Base-by-base conservation (phyloP, 345 rosid genomes). In the Garcia nutans region DNA sequence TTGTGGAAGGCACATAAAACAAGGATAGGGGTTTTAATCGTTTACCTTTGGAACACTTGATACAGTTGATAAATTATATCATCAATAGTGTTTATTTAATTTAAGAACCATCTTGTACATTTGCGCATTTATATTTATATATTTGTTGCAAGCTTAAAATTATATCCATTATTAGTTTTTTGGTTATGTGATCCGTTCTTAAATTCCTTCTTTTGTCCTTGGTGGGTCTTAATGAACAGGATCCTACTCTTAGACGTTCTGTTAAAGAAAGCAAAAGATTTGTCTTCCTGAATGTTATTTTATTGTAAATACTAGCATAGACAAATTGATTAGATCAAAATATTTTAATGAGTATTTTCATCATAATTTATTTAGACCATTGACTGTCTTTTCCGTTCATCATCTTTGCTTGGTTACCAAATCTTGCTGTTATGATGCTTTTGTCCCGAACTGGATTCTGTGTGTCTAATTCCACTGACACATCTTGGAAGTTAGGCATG, bases 361-460 rank as follows among this genome's bases (percentile, higher is more conserved):
- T 17, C 37, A 12, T 13, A 9, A 17, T 65, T 54, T 24, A 33
- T 61, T 10, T 55, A 72, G 56, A 56, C 50, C 28, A 45, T 63
- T 76, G 67, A 62, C 71, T n/a, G n/a, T n/a, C n/a, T 37, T 58
- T 68, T 64, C 45, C 49, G 69, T 69, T 22, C 12, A 6, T 57
- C 11, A 41, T 15, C 49, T 9, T 37, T 72, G 68, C 74, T 76
- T 33, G 22, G 11, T 71, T 66, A 49, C 72, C 78, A 50, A 79
- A 81, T 76, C 67, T 76, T 63, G 44, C 47, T 31, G 52, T 33
- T 67, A 13, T 59, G 15, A 62, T 79, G 83, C 60, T 49, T 61
- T 69, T 71, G 41, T 20, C 57, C 72, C 64, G 23, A 62, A 47
- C 66, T 70, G 11, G 10, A 31, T 11, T 28, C 8, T n/a, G 64